Evolutionary conservation across 73 alveolate species (phyloP).

Genomic region (Tetrahymena malaccensis): DNA sequence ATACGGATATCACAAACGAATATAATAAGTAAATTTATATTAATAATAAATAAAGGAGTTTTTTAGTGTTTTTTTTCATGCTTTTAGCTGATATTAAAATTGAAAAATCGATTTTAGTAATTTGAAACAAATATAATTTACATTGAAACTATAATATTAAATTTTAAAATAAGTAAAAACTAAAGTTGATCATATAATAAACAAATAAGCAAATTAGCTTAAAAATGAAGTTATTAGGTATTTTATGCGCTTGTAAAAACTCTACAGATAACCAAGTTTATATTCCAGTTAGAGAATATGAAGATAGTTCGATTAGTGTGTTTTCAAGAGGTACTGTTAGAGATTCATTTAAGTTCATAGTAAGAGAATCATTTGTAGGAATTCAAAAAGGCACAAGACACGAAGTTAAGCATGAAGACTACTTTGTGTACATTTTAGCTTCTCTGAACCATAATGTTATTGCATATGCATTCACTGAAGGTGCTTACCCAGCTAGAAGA

Average conservation of each 20-base stretch:
- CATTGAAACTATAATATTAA: neutral
- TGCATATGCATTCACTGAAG: constrained; percentile 35
- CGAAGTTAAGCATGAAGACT: constrained; percentile 34
- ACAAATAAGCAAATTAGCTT: neutral
- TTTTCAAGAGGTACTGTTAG: constrained; percentile 31
- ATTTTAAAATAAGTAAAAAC: too few relatives aligned
- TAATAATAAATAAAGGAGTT: too few relatives aligned
- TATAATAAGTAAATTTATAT: too few relatives aligned
- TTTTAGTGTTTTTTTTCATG: too few relatives aligned
- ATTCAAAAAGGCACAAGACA: constrained; percentile 32
- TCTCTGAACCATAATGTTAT: constrained; percentile 11
- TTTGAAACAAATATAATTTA: neutral
- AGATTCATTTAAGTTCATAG: constrained; percentile 25
- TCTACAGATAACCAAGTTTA: constrained; percentile 8
- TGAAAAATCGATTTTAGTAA: neutral
- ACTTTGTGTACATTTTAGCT: constrained; percentile 24
- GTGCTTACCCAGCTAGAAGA: constrained; percentile 32
- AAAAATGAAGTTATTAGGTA: constrained; percentile 31
- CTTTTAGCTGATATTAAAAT: too few relatives aligned
- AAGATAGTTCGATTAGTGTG: constrained; percentile 9
- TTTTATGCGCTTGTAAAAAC: constrained; percentile 11
- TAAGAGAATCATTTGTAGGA: constrained; percentile 25
- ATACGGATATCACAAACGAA: too few relatives aligned
- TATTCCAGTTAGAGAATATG: constrained; percentile 20
- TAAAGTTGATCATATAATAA: neutral